Conservation (phyloP, 202 grass and related monocot genomes). For the Carex arenaria region DNA sequence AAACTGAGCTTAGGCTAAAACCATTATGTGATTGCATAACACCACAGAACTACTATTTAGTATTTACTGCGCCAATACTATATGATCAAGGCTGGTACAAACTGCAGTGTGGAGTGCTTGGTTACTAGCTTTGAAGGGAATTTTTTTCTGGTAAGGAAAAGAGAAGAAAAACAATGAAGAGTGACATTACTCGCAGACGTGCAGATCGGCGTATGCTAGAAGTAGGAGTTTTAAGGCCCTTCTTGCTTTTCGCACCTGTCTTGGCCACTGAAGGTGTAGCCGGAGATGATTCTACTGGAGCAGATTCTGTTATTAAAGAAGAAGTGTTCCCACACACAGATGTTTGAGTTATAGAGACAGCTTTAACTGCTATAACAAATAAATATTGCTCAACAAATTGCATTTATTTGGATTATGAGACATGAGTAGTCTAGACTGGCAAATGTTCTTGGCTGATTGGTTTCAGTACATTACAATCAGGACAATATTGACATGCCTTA, state of each 20-base stretch:
- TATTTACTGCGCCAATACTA: not conserved
- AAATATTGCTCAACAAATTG: constrained; percentile 2
- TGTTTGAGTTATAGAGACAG: constrained; percentile 6
- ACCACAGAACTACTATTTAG: not conserved
- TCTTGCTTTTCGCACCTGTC: not conserved
- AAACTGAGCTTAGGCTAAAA: not conserved
- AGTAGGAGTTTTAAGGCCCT: constrained; percentile 17
- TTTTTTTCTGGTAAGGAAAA: not conserved
- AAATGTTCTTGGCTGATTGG: constrained; percentile 2
- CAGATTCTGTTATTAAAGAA: constrained; percentile 18
- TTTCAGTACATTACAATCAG: constrained; percentile 4
- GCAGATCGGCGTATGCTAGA: constrained; percentile 8
- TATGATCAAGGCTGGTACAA: not conserved
- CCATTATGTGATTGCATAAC: not conserved
- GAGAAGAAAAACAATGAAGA: not conserved
- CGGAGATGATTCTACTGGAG: constrained; percentile 20
- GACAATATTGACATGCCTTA: not conserved
- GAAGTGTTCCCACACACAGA: not conserved
- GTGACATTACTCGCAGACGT: constrained; percentile 4
- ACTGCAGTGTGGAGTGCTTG: not conserved
- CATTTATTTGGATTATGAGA: not conserved
- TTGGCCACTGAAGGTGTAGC: not conserved
- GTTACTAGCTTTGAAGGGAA: not conserved
- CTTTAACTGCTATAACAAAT: not conserved
- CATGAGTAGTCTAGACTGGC: not conserved